A percentile compares a stretch with the other conserved stretches of the same genome.
phyloP scores from a whole-genome alignment of 169 alveolate genomes.

The Theileria parva region DNA sequence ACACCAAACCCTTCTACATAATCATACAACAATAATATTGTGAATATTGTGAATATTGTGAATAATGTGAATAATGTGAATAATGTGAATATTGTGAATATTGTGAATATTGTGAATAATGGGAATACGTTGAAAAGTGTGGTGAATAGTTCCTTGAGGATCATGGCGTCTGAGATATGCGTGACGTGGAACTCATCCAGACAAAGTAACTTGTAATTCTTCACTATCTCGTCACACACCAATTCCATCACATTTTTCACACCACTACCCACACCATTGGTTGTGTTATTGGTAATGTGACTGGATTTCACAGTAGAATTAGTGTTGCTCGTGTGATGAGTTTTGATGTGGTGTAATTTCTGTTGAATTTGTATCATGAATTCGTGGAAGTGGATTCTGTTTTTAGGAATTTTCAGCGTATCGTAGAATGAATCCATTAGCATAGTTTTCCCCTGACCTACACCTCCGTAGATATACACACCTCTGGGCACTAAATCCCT shows the following conservation, averaged over 20 bases:
- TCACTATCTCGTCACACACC: constrained; percentile 60
- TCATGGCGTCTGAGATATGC: constrained; percentile 80
- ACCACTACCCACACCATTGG: too few relatives aligned
- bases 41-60: too few relatives aligned
- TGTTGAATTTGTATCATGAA: constrained; percentile 74
- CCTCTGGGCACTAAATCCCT: constrained; percentile 21
- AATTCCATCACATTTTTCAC: constrained; percentile 34
- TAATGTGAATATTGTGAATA: too few relatives aligned
- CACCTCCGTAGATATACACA: constrained; percentile 75
- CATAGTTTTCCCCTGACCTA: constrained; percentile 80
- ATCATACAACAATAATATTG: too few relatives aligned
- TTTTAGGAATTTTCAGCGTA: constrained; percentile 43
- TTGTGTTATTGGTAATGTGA: background rate
- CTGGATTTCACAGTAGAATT: background rate
- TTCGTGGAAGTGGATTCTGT: constrained; percentile 74
- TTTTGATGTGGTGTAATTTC: constrained; percentile 62
- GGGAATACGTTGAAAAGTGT: constrained; percentile 68
- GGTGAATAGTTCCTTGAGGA: constrained; percentile 71
- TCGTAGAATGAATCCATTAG: constrained; percentile 71
- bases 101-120: too few relatives aligned
- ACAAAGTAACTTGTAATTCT: constrained; percentile 65
- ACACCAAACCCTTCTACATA: constrained; percentile 49
- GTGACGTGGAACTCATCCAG: constrained; percentile 77
- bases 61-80: too few relatives aligned
- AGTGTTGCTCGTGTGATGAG: background rate